A percentile compares a stretch with the other conserved stretches of the same genome.
Evolutionary conservation across 108 stramenopile species (phyloP).

Genomic region (Skeletonema tropicum): DNA sequence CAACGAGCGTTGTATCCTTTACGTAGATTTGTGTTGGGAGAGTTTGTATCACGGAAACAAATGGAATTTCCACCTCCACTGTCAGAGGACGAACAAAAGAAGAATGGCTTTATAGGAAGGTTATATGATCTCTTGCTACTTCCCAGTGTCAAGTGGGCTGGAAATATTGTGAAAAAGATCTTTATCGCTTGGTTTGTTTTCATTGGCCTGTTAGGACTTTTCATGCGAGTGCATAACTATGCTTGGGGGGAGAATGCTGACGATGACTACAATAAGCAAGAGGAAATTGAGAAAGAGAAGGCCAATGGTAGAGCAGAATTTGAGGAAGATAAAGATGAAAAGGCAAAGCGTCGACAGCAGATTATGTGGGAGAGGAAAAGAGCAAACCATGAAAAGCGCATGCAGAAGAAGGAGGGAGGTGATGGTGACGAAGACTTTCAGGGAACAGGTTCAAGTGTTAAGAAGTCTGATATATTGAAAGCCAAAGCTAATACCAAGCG

Average conservation of each 20-base stretch:
- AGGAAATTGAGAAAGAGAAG: conserved; percentile 25
- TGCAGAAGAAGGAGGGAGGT: conserved; percentile 12
- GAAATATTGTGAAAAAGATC: conserved; percentile 17
- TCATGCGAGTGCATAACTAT: conserved; percentile 47
- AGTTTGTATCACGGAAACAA: conserved; percentile 19
- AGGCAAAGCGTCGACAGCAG: conserved; percentile 13
- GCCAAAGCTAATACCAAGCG: background rate
- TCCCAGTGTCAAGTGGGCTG: conserved; percentile 23
- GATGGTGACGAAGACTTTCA: background rate
- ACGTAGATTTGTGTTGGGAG: conserved; percentile 34
- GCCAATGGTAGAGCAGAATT: conserved; percentile 12
- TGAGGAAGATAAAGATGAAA: conserved; percentile 12
- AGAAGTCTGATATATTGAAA: background rate
- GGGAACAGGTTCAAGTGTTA: background rate
- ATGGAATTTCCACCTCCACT: conserved; percentile 28
- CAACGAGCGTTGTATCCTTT: conserved; percentile 41
- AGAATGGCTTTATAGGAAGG: background rate
- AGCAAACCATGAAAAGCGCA: conserved; percentile 29
- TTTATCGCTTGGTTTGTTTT: conserved; percentile 34
- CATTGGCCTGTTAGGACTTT: conserved; percentile 30
- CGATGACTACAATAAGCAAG: conserved; percentile 3
- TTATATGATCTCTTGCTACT: conserved; percentile 13
- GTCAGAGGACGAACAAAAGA: conserved; percentile 21
- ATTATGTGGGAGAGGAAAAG: conserved; percentile 38
- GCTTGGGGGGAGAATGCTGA: conserved; percentile 38